Evolutionary conservation across 805 yeast genomes (phyloP).

Genomic region (Sugiyamaella chiloensis): DNA sequence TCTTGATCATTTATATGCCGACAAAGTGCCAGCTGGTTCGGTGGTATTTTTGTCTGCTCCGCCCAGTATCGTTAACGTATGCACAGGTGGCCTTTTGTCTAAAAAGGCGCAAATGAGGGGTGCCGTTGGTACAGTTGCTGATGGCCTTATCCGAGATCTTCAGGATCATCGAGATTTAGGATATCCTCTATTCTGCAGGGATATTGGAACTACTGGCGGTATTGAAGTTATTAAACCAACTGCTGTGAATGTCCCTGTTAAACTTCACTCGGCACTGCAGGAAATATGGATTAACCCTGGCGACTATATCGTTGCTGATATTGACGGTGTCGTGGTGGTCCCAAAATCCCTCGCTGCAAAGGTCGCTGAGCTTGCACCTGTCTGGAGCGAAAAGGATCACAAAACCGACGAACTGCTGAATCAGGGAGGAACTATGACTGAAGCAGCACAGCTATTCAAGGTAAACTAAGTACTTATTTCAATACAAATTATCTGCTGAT

Average conservation of each 20-base stretch:
- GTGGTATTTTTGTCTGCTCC: conserved; percentile 1
- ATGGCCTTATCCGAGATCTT: conserved; percentile 14
- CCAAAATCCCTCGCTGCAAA: not conserved
- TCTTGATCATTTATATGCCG: not conserved
- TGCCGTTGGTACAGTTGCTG: conserved; percentile 15
- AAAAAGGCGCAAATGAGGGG: conserved; percentile 9
- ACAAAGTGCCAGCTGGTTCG: not conserved
- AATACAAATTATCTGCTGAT: too few species aligned
- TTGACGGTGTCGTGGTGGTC: conserved; percentile 12
- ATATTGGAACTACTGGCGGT: conserved; percentile 3
- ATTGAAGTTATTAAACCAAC: conserved; percentile 16
- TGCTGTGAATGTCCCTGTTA: conserved; percentile 22
- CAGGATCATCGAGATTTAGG: conserved; percentile 13
- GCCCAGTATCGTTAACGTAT: not conserved
- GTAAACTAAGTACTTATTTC: too few species aligned
- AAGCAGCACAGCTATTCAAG: not conserved
- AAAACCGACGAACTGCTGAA: not conserved
- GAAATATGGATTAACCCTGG: conserved; percentile 77
- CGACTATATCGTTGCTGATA: conserved; percentile 14
- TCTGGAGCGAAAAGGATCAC: not conserved
- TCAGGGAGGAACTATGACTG: not conserved
- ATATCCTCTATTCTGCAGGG: conserved; percentile 11
- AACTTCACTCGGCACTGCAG: conserved; percentile 65
- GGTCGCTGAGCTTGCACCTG: not conserved
- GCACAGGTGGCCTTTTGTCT: conserved; percentile 17